phyloP scores from a whole-genome alignment of 1,284 basidiomycete genomes.

The Trichosporon sp. region DNA sequence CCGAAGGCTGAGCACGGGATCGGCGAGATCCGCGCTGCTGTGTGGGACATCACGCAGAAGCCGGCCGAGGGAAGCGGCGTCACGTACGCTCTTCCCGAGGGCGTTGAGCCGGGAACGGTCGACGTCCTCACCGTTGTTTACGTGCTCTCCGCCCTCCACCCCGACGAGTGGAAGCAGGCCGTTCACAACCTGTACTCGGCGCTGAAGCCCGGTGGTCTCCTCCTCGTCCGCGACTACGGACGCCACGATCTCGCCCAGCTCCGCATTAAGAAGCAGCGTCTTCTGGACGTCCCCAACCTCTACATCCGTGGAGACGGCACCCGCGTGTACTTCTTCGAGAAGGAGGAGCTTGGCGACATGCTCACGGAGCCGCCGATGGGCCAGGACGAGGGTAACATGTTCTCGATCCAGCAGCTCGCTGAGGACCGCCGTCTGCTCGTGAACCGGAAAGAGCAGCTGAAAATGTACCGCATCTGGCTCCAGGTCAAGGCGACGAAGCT shows the following conservation, averaged over 20 bases:
- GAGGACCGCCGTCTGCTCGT: slow-evolving; percentile 84
- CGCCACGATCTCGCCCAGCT: slow-evolving; percentile 91
- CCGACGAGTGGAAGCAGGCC: slow-evolving; percentile 82
- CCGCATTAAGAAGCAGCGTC: slow-evolving; percentile 79
- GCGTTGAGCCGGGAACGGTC: slow-evolving; percentile 62
- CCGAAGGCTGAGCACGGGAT: slow-evolving; percentile 61
- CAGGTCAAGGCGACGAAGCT: slow-evolving; percentile 74
- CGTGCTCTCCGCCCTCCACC: slow-evolving; percentile 89
- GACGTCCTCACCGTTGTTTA: slow-evolving; percentile 93
- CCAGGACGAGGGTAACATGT: slow-evolving; percentile 50
- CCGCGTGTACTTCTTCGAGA: slow-evolving; percentile 85
- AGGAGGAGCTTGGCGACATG: slow-evolving; percentile 74
- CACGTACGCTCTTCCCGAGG: slow-evolving; percentile 58
- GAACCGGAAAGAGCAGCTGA: slow-evolving; percentile 83
- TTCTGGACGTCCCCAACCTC: slow-evolving; percentile 90
- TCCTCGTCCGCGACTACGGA: slow-evolving; percentile 91
- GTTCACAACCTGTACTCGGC: slow-evolving; percentile 81
- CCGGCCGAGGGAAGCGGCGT: slow-evolving; percentile 8
- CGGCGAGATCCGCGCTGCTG: slow-evolving; percentile 62
- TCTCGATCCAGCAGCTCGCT: slow-evolving; percentile 69
- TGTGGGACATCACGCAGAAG: slow-evolving; percentile 82
- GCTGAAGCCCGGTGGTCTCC: slow-evolving; percentile 79
- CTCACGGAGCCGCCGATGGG: slow-evolving; percentile 60
- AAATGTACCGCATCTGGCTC: slow-evolving; percentile 96
- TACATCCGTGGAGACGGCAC: slow-evolving; percentile 96